Conservation (phyloP, 495 filamentous ascomycete species). For the Neurospora sp. region DNA sequence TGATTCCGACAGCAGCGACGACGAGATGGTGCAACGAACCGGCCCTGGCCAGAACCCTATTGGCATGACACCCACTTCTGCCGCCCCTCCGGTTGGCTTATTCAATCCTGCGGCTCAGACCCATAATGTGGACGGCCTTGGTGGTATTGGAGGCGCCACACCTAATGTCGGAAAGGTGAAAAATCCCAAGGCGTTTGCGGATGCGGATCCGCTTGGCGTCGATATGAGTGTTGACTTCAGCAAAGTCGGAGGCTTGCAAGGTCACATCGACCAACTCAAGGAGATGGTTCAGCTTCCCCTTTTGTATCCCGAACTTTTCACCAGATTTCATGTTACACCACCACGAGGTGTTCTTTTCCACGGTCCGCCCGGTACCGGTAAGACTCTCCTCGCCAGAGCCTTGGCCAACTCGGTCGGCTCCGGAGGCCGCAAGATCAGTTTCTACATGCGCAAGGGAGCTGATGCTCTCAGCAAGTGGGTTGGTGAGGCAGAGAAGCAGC, state of each 20-base stretch:
- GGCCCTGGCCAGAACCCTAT: slow-evolving; percentile 47
- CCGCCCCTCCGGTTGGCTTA: slow-evolving; percentile 37
- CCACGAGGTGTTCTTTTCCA: slow-evolving; percentile 94
- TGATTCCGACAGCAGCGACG: slow-evolving; percentile 95
- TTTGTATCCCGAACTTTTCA: slow-evolving; percentile 92
- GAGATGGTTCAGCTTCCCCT: slow-evolving; percentile 95
- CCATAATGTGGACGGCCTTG: slow-evolving; percentile 39
- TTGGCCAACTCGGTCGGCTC: slow-evolving; percentile 68
- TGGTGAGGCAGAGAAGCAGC: slow-evolving; percentile 90
- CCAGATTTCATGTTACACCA: slow-evolving; percentile 80
- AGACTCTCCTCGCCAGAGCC: slow-evolving; percentile 87
- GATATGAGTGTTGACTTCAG: slow-evolving; percentile 86
- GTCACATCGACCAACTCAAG: slow-evolving; percentile 90
- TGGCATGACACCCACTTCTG: slow-evolving; percentile 69
- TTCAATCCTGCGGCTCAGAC: slow-evolving; percentile 12
- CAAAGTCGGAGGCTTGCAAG: slow-evolving; percentile 80
- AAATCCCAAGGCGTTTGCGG: slow-evolving; percentile 64
- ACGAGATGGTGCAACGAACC: slow-evolving; percentile 59
- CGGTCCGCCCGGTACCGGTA: slow-evolving; percentile 94
- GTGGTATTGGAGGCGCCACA: slow-evolving; percentile 56
- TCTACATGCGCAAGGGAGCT: slow-evolving; percentile 98
- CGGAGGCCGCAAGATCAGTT: slow-evolving; percentile 85
- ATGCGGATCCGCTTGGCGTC: slow-evolving; percentile 89
- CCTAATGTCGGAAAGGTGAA: slow-evolving; percentile 85
- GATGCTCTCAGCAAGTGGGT: slow-evolving; percentile 98